Evolutionary conservation across 495 filamentous ascomycete genomes (phyloP), one percentile per base, ranked within the genome.

Genomic region (Paragyromitra xinjiangensis): DNA sequence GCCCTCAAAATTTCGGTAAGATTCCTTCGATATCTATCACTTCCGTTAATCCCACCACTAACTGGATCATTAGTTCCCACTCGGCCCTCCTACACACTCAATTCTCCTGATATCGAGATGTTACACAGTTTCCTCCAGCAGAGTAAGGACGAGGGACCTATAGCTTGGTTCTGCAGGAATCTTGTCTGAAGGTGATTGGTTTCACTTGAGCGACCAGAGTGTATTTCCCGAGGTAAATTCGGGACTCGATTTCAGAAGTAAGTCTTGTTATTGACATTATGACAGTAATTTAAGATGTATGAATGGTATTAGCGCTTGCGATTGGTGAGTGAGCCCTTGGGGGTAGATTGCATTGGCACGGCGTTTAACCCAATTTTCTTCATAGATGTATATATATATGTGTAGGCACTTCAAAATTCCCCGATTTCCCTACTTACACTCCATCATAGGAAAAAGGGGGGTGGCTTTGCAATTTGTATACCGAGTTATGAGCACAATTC

Each of bases 101-200:
- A 58, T 22, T 9, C 24, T 16, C 9, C 67, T 4, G 19, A 37
- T 24, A 40, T 29, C 39, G 9, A 26, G 8, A 69, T 61, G 53
- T 19, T 70, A 24, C 19, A 61, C 22, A 29, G 26, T 1, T 61
- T 70, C 37, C 24, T 70, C 0, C 12, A 16, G 51, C 53, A 61
- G 24, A 48, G 53, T 11, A 22, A 61, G 26, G 40, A 26, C 9
- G 24, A 70, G 11, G 67, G 61, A 37, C 61, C 67, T 9, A 24
- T 70, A 6, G 55, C 26, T 11, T 70, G 67, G 55, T 70, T 70
- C 16, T 59, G 53, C 5, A 70, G 61, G 24, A 59, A 70, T 8
- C 45, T 53, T 34, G 61, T 22, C 9, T 61, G 14, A 61, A 6
- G 16, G 14, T 8, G 19, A 6, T 67, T n/a, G 48, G 6, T 22